phyloP scores from a whole-genome alignment of 1,139 yeast species.

The Debaryomyces coudertii region DNA sequence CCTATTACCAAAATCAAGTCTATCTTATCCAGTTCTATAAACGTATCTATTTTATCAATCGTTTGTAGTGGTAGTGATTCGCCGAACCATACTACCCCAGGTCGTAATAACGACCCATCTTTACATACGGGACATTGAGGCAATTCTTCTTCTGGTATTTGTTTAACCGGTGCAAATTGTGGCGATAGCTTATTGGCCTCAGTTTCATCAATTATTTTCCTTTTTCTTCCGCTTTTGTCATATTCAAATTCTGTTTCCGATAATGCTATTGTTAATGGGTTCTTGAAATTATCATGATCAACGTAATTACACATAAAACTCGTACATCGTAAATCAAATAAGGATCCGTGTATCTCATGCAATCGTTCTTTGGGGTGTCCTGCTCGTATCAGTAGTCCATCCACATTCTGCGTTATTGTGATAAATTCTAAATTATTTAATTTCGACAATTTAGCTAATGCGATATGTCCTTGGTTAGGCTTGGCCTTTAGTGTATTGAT shows the following conservation, averaged over 20 bases:
- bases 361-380: slow-evolving; percentile 56
- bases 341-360: slow-evolving; percentile 76
- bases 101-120: slow-evolving; percentile 55
- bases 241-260: slow-evolving; percentile 40
- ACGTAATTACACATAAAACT: slow-evolving; percentile 68
- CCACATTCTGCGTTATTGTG: slow-evolving; percentile 82
- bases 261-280: slow-evolving; percentile 68
- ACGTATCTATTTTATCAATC: slow-evolving; percentile 70
- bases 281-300: slow-evolving; percentile 53
- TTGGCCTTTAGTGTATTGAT: slow-evolving; percentile 62
- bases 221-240: slow-evolving; percentile 20
- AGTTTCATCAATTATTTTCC: slow-evolving; percentile 15
- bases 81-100: slow-evolving; percentile 95
- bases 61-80: slow-evolving; percentile 71
- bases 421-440: slow-evolving; percentile 38
- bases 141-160: slow-evolving; percentile 53
- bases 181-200: slow-evolving; percentile 35
- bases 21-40: slow-evolving; percentile 58
- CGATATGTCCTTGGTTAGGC: slow-evolving; percentile 76
- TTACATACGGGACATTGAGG: slow-evolving; percentile 79
- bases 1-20: slow-evolving; percentile 84
- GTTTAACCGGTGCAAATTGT: slow-evolving; percentile 49
- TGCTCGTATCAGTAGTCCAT: slow-evolving; percentile 70
- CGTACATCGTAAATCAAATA: slow-evolving; percentile 75
- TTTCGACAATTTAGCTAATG: slow-evolving; percentile 57